These are phyloP conservation scores for Paraleonurus japonicus DNA, from an alignment of 257 asterid species.

Conservation along the genomic window DNA sequence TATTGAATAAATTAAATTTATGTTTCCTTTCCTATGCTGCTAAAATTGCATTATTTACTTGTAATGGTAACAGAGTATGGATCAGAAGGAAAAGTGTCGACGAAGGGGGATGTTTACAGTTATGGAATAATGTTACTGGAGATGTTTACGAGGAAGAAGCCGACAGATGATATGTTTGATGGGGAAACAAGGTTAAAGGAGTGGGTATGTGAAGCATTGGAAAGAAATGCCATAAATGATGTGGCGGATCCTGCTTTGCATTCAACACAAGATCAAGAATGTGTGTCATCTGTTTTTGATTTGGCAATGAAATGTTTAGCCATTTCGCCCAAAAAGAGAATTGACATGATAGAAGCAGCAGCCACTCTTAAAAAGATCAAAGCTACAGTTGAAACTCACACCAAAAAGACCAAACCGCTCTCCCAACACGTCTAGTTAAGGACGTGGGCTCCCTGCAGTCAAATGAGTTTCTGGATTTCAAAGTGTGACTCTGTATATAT, in stretches of 20 bases:
- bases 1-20: background rate
- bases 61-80: slow-evolving; percentile 27
- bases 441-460: no score
- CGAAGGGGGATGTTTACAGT: slow-evolving; percentile 34
- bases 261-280: background rate
- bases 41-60: no score
- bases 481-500: background rate
- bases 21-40: background rate
- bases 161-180: slow-evolving; percentile 29
- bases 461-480: background rate
- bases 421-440: background rate
- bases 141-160: slow-evolving; percentile 35
- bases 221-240: slow-evolving; percentile 4
- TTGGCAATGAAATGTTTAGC: background rate
- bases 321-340: background rate
- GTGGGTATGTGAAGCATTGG: slow-evolving; percentile 30
- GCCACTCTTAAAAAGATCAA: slow-evolving; percentile 26
- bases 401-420: background rate
- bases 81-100: slow-evolving; percentile 36
- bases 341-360: slow-evolving; percentile 9
- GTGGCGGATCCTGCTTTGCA: slow-evolving; percentile 22
- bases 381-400: background rate
- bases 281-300: background rate
- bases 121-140: slow-evolving; percentile 38
- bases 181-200: slow-evolving; percentile 1